Conservation (phyloP, 805 yeast genomes). For the Isabelozyma rhagii region DNA sequence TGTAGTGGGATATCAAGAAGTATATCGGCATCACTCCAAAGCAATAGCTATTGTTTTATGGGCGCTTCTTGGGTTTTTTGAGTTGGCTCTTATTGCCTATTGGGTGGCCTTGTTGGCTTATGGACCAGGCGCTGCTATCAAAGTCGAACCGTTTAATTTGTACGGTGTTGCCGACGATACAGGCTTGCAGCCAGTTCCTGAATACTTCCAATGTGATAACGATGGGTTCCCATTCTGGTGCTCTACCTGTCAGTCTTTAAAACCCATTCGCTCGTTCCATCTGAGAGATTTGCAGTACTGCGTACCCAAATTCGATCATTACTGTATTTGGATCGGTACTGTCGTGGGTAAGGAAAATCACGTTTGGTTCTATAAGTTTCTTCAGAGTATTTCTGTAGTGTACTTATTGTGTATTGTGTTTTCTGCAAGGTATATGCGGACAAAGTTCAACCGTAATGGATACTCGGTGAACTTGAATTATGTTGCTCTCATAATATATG, state of each 20-base stretch:
- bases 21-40: constrained; percentile 23
- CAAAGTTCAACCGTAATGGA: constrained; percentile 17
- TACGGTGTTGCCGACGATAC: constrained; percentile 10
- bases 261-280: constrained; percentile 69
- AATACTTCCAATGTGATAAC: constrained; percentile 61
- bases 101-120: constrained; percentile 44
- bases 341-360: constrained; percentile 70
- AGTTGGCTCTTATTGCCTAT: constrained; percentile 16
- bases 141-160: constrained; percentile 32
- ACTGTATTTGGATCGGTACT: constrained; percentile 73
- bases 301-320: constrained; percentile 79
- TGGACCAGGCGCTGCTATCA: constrained; percentile 60
- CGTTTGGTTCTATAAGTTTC: constrained; percentile 53
- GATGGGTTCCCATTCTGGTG: constrained; percentile 81
- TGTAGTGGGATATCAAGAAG: constrained; percentile 41
- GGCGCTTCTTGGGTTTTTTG: constrained; percentile 21
- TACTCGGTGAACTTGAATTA: constrained; percentile 43
- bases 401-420: constrained; percentile 29
- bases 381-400: constrained; percentile 31
- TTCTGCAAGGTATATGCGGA: constrained; percentile 18
- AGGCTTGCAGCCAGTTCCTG: constrained; percentile 45
- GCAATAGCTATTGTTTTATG: constrained; percentile 37
- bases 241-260: constrained; percentile 59
- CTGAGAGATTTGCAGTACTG: constrained; percentile 54
- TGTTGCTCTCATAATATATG: constrained; percentile 43